Conservation (phyloP, 306 rosid genomes). For the Canavalia gladiata region DNA sequence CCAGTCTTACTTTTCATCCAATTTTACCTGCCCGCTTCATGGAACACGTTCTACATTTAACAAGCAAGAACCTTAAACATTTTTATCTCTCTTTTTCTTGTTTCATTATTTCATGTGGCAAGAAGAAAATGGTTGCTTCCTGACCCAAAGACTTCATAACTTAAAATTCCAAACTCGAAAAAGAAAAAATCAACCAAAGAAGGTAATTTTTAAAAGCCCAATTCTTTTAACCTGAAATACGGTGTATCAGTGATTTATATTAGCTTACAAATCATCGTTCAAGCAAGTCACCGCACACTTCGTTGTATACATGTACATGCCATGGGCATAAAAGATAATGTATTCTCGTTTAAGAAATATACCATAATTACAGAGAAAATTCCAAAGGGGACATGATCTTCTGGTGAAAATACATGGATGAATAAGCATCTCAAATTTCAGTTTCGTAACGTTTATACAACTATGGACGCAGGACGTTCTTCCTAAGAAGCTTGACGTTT, state of each 20-base stretch:
- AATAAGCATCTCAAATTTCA: neutral
- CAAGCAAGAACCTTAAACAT: neutral
- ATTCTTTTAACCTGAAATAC: neutral
- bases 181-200: neutral
- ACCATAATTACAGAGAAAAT: too few species aligned
- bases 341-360: too few species aligned
- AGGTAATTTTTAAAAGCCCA: neutral
- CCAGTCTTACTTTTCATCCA: neutral
- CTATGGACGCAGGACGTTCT: neutral
- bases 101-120: neutral
- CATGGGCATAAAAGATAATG: too few species aligned
- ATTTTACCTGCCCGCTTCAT: neutral
- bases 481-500: conserved; percentile 12
- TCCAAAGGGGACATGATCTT: too few species aligned
- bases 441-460: neutral
- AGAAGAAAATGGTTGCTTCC: conserved; percentile 19
- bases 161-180: neutral
- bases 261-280: neutral
- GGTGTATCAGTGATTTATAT: neutral
- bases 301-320: too few species aligned
- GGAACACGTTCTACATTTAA: neutral
- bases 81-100: neutral
- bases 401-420: neutral
- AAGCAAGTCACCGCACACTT: neutral
- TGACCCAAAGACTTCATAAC: neutral